Evolutionary conservation across 2,329 filamentous ascomycete genomes (phyloP).

Genomic region (Macrophomina pseudophaseolina): DNA sequence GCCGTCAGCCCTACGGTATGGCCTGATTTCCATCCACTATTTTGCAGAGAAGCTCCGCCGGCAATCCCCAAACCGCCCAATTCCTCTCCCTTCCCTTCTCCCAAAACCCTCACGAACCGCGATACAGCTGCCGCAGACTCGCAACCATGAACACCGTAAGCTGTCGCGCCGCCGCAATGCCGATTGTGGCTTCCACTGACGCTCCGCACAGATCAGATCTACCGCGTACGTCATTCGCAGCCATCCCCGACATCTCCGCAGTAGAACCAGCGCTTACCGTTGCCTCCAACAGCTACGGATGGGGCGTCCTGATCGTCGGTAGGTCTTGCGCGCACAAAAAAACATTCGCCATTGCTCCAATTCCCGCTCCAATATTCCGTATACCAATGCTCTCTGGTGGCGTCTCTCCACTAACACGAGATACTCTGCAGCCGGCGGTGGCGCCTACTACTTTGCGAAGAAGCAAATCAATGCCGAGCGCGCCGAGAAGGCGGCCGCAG

Average conservation of each 20-base stretch:
- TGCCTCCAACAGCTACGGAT: constrained; percentile 72
- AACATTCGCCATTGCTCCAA: no score
- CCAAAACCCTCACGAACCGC: background rate
- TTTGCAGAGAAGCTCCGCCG: constrained; percentile 12
- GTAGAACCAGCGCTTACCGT: constrained; percentile 28
- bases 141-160: constrained; percentile 60
- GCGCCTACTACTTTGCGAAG: constrained; percentile 96
- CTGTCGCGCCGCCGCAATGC: constrained; percentile 9
- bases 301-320: constrained; percentile 87
- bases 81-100: constrained; percentile 12
- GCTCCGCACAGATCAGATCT: constrained; percentile 57
- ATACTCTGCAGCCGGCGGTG: constrained; percentile 72
- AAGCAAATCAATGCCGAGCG: constrained; percentile 91
- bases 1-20: constrained; percentile 23
- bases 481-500: constrained; percentile 67
- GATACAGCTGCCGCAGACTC: background rate
- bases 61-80: constrained; percentile 5
- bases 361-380: background rate
- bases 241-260: constrained; percentile 7
- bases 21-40: constrained; percentile 24
- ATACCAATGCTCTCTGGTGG: background rate
- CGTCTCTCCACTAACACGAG: background rate
- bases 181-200: constrained; percentile 31
- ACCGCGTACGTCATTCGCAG: constrained; percentile 57
- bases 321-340: no score